These are phyloP conservation scores for Tinospora cordifolia DNA, from an alignment of 164 flowering plant species.

Conservation along the genomic window DNA sequence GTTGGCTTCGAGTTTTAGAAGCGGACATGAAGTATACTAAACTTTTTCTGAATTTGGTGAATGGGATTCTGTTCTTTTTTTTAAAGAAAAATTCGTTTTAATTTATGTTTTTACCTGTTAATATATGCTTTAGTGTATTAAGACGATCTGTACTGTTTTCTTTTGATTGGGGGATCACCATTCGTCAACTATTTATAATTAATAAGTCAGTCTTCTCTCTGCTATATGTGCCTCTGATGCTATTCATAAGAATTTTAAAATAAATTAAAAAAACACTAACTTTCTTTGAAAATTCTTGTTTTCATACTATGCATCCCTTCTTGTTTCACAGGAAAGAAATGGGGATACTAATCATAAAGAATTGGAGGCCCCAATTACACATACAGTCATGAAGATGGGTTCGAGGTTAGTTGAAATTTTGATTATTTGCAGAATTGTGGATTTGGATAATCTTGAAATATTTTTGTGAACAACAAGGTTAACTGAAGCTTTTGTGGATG, in stretches of 20 bases:
- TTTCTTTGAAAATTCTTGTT: background rate
- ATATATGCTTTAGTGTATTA: background rate
- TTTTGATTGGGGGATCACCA: background rate
- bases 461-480: background rate
- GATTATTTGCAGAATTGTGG: background rate
- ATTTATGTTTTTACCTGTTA: background rate
- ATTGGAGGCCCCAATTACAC: slow-evolving; percentile 71
- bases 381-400: slow-evolving; percentile 48
- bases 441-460: background rate
- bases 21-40: too few species aligned
- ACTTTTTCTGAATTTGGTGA: too few species aligned
- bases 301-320: background rate
- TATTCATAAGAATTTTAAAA: background rate
- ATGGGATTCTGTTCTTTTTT: too few species aligned
- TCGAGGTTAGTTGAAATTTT: slow-evolving; percentile 40
- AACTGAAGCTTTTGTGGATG: background rate
- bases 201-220: background rate
- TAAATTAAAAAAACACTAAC: background rate
- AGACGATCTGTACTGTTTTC: background rate
- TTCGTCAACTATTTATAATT: background rate
- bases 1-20: too few species aligned
- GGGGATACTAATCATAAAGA: slow-evolving; percentile 54
- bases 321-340: slow-evolving; percentile 63
- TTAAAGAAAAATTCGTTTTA: too few species aligned
- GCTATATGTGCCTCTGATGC: background rate